phyloP scores from a whole-genome alignment of 768 basidiomycete species.

The Clathrus columnatus region DNA sequence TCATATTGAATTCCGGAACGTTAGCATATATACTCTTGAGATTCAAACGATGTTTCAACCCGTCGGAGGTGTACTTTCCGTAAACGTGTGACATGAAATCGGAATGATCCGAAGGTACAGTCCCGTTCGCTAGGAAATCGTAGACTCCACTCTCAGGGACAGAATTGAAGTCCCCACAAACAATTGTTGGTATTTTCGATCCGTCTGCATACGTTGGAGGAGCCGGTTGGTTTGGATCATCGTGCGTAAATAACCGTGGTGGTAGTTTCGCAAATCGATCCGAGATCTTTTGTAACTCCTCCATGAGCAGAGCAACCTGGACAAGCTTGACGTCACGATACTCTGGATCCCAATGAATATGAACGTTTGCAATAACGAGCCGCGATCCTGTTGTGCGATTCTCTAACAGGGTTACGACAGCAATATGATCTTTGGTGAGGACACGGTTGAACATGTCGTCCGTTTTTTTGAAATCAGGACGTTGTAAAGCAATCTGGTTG shows the following conservation, averaged over 20 bases:
- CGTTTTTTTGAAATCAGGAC: constrained; percentile 91
- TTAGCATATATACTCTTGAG: constrained; percentile 79
- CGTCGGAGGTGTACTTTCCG: constrained; percentile 87
- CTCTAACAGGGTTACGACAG: constrained; percentile 80
- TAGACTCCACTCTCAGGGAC: constrained; percentile 80
- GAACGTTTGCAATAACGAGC: constrained; percentile 81
- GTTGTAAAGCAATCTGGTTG: constrained; percentile 84
- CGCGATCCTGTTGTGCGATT: constrained; percentile 80
- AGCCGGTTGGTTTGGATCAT: constrained; percentile 18
- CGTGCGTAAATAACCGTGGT: constrained; percentile 41
- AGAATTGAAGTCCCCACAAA: constrained; percentile 97
- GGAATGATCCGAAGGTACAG: constrained; percentile 61
- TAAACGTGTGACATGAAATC: constrained; percentile 92
- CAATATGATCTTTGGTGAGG: constrained; percentile 89
- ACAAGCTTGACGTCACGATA: constrained; percentile 97
- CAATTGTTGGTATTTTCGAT: constrained; percentile 79
- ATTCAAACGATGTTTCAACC: constrained; percentile 67
- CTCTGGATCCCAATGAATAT: constrained; percentile 88
- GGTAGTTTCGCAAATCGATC: constrained; percentile 80
- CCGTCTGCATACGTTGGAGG: constrained; percentile 74
- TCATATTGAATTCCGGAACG: constrained; percentile 57
- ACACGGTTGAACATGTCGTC: constrained; percentile 99
- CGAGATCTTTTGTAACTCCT: constrained; percentile 88
- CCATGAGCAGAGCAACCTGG: constrained; percentile 84
- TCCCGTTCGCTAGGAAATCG: constrained; percentile 76